phyloP scores from a whole-genome alignment of 2,329 filamentous ascomycete species.

The Aspergillus nomiae region DNA sequence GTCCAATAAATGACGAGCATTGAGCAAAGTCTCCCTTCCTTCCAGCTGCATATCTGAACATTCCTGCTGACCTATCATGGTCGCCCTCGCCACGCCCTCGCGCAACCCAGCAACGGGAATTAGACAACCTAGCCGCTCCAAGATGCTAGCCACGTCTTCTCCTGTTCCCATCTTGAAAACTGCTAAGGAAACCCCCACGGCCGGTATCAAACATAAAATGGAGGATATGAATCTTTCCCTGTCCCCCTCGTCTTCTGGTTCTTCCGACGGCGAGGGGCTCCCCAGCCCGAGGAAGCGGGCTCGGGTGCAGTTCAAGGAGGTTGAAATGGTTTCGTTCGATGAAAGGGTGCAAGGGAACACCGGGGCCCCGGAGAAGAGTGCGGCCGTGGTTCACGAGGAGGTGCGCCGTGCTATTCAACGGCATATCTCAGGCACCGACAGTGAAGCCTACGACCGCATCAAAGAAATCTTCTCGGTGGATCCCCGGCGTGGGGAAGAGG shows the following conservation, averaged over 20 bases:
- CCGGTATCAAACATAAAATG: slow-evolving; percentile 41
- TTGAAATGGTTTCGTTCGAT: slow-evolving; percentile 30
- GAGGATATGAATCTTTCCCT: slow-evolving; percentile 38
- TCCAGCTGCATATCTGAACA: slow-evolving; percentile 12
- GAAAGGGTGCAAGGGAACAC: slow-evolving; percentile 32
- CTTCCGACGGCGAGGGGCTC: slow-evolving; percentile 28
- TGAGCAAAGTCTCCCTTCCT: slow-evolving; percentile 9
- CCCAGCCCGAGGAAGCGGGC: slow-evolving; percentile 43
- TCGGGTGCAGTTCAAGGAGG: slow-evolving; percentile 50
- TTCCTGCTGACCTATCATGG: slow-evolving; percentile 30
- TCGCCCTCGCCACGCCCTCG: slow-evolving; percentile 34
- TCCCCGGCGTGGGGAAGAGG: slow-evolving; percentile 43
- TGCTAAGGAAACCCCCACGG: slow-evolving; percentile 26
- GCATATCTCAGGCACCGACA: slow-evolving; percentile 54
- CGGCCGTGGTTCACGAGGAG: slow-evolving; percentile 62
- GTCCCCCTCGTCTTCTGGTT: slow-evolving; percentile 32
- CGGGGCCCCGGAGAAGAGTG: slow-evolving; percentile 52
- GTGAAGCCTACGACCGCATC: slow-evolving; percentile 59
- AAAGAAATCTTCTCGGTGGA: slow-evolving; percentile 55
- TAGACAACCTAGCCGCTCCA: slow-evolving; percentile 28
- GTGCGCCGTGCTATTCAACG: slow-evolving; percentile 60
- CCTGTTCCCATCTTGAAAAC: slow-evolving; percentile 42
- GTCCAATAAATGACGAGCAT: slow-evolving; percentile 26
- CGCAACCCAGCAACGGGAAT: slow-evolving; percentile 29
- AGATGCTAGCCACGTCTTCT: slow-evolving; percentile 35